Conservation (phyloP, 192 early-diverging fungal species). For the Entrophospora sp. region DNA sequence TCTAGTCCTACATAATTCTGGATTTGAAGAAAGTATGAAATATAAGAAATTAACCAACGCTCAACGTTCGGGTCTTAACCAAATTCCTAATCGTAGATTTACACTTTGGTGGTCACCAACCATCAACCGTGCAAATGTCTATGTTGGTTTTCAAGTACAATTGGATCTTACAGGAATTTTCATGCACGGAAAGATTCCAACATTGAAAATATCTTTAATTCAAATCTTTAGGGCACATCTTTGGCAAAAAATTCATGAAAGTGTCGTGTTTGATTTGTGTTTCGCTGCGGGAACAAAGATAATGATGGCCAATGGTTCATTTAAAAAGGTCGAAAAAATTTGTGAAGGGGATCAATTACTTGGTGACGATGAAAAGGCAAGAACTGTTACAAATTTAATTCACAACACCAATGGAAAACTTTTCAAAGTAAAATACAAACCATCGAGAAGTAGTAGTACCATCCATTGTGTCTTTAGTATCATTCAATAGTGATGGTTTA, state of each 20-base stretch:
- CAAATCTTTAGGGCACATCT: slow-evolving; percentile 98
- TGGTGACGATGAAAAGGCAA: too few species aligned
- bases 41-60: slow-evolving; percentile 99
- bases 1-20: slow-evolving; percentile 33
- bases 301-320: too few species aligned
- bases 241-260: slow-evolving; percentile 96
- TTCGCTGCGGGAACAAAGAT: too few species aligned
- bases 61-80: slow-evolving; percentile 94
- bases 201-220: slow-evolving; percentile 97
- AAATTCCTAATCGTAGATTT: slow-evolving; percentile 99
- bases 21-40: slow-evolving; percentile 81
- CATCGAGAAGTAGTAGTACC: slow-evolving; percentile 94
- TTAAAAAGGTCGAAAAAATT: too few species aligned
- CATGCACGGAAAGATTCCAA: slow-evolving; percentile 99
- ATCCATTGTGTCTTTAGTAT: slow-evolving; percentile 92
- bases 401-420: too few species aligned
- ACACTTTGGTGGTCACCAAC: slow-evolving; percentile 99
- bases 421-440: too few species aligned
- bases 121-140: slow-evolving; percentile 97
- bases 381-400: too few species aligned
- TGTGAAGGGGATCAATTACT: too few species aligned
- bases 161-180: slow-evolving; percentile 99
- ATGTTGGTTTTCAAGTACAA: slow-evolving; percentile 99
- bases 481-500: slow-evolving; percentile 85
- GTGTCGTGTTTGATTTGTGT: slow-evolving; percentile 54